Conservation (phyloP, 768 basidiomycete genomes). For the Russula foetens region DNA sequence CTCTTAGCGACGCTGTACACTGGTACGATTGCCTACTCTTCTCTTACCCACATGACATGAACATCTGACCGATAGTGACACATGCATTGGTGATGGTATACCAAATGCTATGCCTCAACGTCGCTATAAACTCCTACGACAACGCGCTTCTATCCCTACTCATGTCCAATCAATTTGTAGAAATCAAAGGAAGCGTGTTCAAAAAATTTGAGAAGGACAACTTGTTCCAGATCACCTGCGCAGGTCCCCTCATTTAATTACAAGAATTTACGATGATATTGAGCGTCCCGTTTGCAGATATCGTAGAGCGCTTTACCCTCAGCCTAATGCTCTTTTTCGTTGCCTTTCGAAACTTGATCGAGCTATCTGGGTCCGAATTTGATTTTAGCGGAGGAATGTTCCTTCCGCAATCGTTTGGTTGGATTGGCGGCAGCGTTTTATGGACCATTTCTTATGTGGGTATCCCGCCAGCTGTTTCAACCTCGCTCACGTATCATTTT, state of each 20-base stretch:
- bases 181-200: constrained; percentile 99
- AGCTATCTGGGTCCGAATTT: constrained; percentile 86
- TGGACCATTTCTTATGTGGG: constrained; percentile 89
- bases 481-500: neutral
- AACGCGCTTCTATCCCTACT: constrained; percentile 89
- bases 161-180: constrained; percentile 97
- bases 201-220: constrained; percentile 99
- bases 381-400: constrained; percentile 62
- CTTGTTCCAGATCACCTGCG: constrained; percentile 96
- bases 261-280: neutral
- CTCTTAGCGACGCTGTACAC: constrained; percentile 73
- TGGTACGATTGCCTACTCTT: constrained; percentile 38
- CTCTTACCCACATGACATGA: neutral
- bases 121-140: constrained; percentile 97
- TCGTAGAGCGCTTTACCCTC: constrained; percentile 94
- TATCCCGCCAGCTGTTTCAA: constrained; percentile 11
- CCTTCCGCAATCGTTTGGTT: constrained; percentile 77
- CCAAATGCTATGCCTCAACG: constrained; percentile 89
- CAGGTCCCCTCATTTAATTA: constrained; percentile 44
- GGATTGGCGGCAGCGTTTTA: constrained; percentile 68
- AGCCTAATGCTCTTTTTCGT: constrained; percentile 86
- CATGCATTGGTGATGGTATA: constrained; percentile 96
- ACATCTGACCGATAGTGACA: constrained; percentile 43
- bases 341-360: constrained; percentile 90
- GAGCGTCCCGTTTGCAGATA: constrained; percentile 46